phyloP scores from a whole-genome alignment of 2,329 filamentous ascomycete species.

The Paracamarosporium sp. region DNA sequence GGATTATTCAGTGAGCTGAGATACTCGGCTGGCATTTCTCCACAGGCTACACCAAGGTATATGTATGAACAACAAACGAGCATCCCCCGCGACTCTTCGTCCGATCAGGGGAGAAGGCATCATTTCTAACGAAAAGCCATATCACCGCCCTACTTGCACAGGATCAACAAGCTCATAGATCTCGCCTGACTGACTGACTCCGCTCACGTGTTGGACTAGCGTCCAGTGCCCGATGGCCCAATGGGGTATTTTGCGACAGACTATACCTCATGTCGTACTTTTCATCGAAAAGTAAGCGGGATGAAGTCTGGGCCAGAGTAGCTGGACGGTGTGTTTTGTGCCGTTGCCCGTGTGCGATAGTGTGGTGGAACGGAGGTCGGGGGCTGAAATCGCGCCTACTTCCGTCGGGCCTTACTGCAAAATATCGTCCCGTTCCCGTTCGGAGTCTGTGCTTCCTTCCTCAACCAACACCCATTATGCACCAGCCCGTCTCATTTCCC shows the following conservation, averaged over 20 bases:
- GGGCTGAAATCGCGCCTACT: neutral
- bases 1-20: neutral
- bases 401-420: neutral
- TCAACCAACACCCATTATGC: neutral
- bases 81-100: neutral
- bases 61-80: neutral
- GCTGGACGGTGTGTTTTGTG: neutral
- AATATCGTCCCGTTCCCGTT: neutral
- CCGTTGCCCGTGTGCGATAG: neutral
- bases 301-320: neutral
- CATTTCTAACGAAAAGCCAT: no score
- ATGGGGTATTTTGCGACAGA: neutral
- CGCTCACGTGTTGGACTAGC: neutral
- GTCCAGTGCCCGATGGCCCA: neutral
- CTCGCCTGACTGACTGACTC: neutral
- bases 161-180: neutral
- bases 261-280: neutral
- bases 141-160: neutral
- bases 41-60: neutral
- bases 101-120: neutral
- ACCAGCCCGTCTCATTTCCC: neutral
- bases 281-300: neutral
- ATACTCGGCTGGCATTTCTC: neutral
- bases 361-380: neutral
- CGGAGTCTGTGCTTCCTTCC: neutral